Evolutionary conservation across 306 rosid species (phyloP).

Genomic region (Trifolium repens): DNA sequence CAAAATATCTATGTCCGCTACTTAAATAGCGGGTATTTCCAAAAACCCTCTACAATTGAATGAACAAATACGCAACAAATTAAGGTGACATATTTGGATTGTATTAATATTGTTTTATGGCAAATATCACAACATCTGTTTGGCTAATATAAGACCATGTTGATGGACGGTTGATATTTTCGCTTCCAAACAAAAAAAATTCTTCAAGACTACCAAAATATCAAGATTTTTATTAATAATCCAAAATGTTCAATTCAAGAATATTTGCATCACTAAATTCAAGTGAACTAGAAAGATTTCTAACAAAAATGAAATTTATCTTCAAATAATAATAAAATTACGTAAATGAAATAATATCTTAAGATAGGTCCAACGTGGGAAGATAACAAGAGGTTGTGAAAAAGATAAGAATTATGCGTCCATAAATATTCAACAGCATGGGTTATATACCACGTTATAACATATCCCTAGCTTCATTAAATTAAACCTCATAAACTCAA

Average conservation of each 20-base stretch:
- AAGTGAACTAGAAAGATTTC: conserved; percentile 9
- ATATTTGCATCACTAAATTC: conserved; percentile 1
- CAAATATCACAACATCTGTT: conserved; percentile 39
- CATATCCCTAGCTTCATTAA: neutral
- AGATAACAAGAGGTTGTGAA: conserved; percentile 34
- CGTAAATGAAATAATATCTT: conserved; percentile 40
- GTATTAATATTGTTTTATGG: neutral
- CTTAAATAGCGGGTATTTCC: too few species aligned
- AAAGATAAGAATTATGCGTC: conserved; percentile 70
- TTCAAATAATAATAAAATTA: neutral
- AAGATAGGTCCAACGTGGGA: conserved; percentile 54
- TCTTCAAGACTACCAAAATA: conserved; percentile 28
- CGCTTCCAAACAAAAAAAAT: conserved; percentile 33
- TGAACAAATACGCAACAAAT: neutral
- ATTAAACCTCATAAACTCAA: neutral
- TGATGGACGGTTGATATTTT: conserved; percentile 22
- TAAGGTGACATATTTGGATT: conserved; percentile 8
- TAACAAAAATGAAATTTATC: neutral
- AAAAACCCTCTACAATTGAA: neutral
- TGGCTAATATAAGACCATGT: conserved; percentile 10
- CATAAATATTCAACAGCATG: conserved; percentile 40
- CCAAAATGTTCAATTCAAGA: neutral
- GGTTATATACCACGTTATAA: conserved; percentile 22
- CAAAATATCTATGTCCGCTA: too few species aligned
- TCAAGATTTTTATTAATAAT: conserved; percentile 31